These are phyloP conservation scores for Aspergillus sp. DNA, from an alignment of 2,329 filamentous ascomycete species.

Conservation along the genomic window DNA sequence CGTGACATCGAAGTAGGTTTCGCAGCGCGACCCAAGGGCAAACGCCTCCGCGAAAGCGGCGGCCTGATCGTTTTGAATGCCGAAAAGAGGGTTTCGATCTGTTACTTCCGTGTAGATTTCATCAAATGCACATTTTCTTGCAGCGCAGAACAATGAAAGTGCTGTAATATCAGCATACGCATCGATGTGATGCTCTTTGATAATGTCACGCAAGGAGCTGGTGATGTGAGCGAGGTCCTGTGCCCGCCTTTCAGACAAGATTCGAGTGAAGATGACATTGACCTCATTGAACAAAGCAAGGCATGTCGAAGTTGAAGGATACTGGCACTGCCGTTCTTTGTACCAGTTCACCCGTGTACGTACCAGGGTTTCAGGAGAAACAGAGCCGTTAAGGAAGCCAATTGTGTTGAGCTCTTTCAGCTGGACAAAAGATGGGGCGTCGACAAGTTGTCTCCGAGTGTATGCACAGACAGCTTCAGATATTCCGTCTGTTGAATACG, in stretches of 20 bases:
- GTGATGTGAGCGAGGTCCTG: slow-evolving; percentile 33
- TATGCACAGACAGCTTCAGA: slow-evolving; percentile 25
- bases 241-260: slow-evolving; percentile 25
- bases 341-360: slow-evolving; percentile 39
- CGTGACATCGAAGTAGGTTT: slow-evolving; percentile 54
- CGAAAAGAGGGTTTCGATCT: slow-evolving; percentile 56
- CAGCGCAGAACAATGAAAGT: slow-evolving; percentile 52
- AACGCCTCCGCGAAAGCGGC: slow-evolving; percentile 59
- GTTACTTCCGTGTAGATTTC: slow-evolving; percentile 59
- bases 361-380: slow-evolving; percentile 30
- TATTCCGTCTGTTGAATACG: slow-evolving; percentile 21
- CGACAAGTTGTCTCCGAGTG: slow-evolving; percentile 29
- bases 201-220: slow-evolving; percentile 28
- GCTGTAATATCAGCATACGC: slow-evolving; percentile 49
- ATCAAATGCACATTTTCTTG: slow-evolving; percentile 52
- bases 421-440: slow-evolving; percentile 33
- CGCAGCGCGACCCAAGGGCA: slow-evolving; percentile 57
- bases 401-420: slow-evolving; percentile 34
- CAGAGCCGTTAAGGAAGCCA: slow-evolving; percentile 36
- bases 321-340: slow-evolving; percentile 28
- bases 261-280: slow-evolving; percentile 20
- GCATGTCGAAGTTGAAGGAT: slow-evolving; percentile 28
- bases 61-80: slow-evolving; percentile 56
- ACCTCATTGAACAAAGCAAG: slow-evolving; percentile 35
- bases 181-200: slow-evolving; percentile 32